Conservation (phyloP, 2,329 filamentous ascomycete genomes). For the Beauveria rudraprayagi region DNA sequence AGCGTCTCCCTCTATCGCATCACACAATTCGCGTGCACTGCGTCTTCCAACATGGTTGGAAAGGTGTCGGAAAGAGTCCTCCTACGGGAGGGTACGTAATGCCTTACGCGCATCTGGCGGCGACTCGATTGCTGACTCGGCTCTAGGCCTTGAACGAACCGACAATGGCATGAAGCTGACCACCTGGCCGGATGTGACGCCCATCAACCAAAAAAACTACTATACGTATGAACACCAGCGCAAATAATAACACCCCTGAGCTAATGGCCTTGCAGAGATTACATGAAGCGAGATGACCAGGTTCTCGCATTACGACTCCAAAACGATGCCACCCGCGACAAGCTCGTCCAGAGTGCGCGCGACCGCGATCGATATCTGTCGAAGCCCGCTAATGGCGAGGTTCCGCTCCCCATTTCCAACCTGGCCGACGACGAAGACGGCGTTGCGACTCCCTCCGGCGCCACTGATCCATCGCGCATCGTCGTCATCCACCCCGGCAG, state of each 20-base stretch:
- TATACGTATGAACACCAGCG: constrained; percentile 61
- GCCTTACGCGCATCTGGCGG: neutral
- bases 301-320: constrained; percentile 82
- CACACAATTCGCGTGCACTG: neutral
- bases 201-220: constrained; percentile 99
- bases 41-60: constrained; percentile 43
- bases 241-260: neutral
- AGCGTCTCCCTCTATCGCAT: neutral
- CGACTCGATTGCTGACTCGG: neutral
- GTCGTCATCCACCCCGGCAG: constrained; percentile 94
- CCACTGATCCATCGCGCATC: constrained; percentile 73
- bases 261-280: constrained; percentile 56
- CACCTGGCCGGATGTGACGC: constrained; percentile 83
- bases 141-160: constrained; percentile 79
- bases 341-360: constrained; percentile 76
- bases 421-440: constrained; percentile 51
- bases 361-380: constrained; percentile 82
- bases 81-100: constrained; percentile 48
- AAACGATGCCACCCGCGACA: constrained; percentile 76
- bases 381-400: constrained; percentile 60
- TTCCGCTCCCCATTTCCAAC: constrained; percentile 52
- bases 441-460: constrained; percentile 47
- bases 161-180: constrained; percentile 98
- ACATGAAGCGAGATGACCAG: constrained; percentile 97
- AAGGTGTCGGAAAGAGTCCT: constrained; percentile 60